Evolutionary conservation across 352 stramenopile species (phyloP).

Genomic region (Phytophthora pseudosyringae): DNA sequence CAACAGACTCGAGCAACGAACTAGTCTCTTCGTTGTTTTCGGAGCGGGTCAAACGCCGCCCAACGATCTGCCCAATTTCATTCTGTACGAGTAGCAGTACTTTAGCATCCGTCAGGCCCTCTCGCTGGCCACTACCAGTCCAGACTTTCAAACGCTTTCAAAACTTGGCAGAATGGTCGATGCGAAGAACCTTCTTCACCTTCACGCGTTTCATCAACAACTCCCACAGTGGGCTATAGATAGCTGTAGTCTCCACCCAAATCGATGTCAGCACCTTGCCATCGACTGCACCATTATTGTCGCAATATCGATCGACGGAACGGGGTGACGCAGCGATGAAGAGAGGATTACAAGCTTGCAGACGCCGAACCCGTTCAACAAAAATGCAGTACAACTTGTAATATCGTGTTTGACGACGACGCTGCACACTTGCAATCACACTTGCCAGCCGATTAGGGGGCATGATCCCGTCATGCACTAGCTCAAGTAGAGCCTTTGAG

Average conservation of each 20-base stretch:
- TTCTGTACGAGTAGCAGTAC: constrained; percentile 10
- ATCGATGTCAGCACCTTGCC: background rate
- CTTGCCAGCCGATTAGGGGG: background rate
- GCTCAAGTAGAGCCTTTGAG: background rate
- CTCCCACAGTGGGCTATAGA: constrained; percentile 1
- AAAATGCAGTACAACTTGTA: constrained; percentile 1
- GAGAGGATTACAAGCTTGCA: background rate
- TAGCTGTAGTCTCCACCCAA: background rate
- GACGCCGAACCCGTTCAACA: background rate
- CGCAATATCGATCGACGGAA: background rate
- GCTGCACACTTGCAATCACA: background rate
- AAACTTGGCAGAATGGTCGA: constrained; percentile 12
- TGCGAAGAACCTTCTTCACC: background rate
- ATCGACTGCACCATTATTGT: background rate
- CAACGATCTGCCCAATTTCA: constrained; percentile 15
- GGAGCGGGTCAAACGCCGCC: background rate
- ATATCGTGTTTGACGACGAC: background rate
- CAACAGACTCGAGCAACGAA: background rate
- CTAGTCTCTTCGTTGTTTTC: constrained; percentile 11
- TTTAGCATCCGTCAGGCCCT: constrained; percentile 4
- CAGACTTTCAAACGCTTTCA: constrained; percentile 5
- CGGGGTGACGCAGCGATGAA: background rate
- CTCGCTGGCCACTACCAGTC: background rate
- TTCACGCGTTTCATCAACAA: constrained; percentile 1
- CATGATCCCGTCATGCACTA: constrained; percentile 9